Conservation (phyloP, 2,329 filamentous ascomycete genomes). For the Incumbomyces lentus region DNA sequence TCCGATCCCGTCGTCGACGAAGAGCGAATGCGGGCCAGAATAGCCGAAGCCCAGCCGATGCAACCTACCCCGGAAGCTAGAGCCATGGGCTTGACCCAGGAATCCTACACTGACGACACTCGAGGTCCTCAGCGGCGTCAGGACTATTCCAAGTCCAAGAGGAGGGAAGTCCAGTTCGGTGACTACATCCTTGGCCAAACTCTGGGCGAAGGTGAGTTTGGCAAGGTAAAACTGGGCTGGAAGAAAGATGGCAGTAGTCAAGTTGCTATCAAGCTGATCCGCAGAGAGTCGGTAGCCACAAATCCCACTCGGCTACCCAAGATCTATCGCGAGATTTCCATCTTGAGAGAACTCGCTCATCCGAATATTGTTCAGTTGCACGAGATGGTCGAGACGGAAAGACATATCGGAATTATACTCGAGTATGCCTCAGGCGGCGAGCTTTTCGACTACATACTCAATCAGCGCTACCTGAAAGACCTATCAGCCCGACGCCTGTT, state of each 20-base stretch:
- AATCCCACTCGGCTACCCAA: constrained; percentile 87
- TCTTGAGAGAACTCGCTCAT: constrained; percentile 76
- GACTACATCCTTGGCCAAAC: constrained; percentile 95
- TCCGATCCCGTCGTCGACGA: constrained; percentile 66
- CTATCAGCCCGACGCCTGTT: constrained; percentile 82
- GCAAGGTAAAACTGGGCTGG: constrained; percentile 97
- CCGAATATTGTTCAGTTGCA: constrained; percentile 94
- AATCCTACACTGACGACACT: constrained; percentile 37
- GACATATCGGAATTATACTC: constrained; percentile 94
- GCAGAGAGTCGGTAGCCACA: constrained; percentile 75
- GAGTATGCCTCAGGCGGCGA: constrained; percentile 97
- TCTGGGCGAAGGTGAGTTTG: constrained; percentile 94
- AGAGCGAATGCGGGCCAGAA: constrained; percentile 59
- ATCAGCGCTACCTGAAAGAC: constrained; percentile 93
- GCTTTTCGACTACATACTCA: constrained; percentile 95
- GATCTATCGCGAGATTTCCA: constrained; percentile 93
- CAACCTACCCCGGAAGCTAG: constrained; percentile 33
- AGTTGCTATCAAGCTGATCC: constrained; percentile 96
- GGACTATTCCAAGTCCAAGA: constrained; percentile 45
- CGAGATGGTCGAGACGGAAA: constrained; percentile 96
- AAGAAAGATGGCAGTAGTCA: constrained; percentile 87
- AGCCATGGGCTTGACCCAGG: constrained; percentile 40
- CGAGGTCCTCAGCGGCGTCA: constrained; percentile 37
- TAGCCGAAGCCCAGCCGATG: constrained; percentile 46
- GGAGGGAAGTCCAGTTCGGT: constrained; percentile 80